phyloP scores from a whole-genome alignment of 176 grass and related monocot species.

The Oryza punctata region DNA sequence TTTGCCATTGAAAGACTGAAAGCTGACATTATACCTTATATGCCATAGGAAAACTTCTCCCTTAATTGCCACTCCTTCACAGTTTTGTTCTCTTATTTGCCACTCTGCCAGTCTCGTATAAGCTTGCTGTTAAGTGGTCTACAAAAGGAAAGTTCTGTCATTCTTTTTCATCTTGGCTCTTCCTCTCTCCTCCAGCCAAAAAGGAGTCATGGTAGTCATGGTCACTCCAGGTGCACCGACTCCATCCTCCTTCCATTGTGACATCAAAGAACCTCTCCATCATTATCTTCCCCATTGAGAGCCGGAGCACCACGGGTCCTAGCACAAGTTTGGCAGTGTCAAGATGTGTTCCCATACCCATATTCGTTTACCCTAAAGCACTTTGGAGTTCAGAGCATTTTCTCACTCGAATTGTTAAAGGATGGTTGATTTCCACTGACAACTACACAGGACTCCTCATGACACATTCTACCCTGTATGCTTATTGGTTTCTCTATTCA shows the following conservation, averaged over 20 bases:
- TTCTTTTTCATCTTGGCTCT: no score
- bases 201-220: not conserved
- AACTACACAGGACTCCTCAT: not conserved
- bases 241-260: not conserved
- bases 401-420: not conserved
- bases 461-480: not conserved
- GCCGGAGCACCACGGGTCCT: not conserved
- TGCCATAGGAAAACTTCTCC: not conserved
- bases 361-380: not conserved
- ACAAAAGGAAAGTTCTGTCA: not conserved
- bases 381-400: not conserved
- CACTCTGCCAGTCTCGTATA: not conserved
- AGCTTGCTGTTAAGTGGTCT: not conserved
- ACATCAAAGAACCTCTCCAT: not conserved
- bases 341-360: not conserved
- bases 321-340: not conserved
- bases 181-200: not conserved
- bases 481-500: not conserved
- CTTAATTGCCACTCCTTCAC: not conserved
- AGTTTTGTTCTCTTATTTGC: not conserved
- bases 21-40: not conserved
- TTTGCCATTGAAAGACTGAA: not conserved
- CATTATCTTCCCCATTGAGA: not conserved
- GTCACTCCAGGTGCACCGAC: not conserved
- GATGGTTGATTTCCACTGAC: not conserved